A percentile compares a stretch with the other conserved stretches of the same genome.
Conservation (phyloP, 306 rosid species). For the Vicia villosa region DNA sequence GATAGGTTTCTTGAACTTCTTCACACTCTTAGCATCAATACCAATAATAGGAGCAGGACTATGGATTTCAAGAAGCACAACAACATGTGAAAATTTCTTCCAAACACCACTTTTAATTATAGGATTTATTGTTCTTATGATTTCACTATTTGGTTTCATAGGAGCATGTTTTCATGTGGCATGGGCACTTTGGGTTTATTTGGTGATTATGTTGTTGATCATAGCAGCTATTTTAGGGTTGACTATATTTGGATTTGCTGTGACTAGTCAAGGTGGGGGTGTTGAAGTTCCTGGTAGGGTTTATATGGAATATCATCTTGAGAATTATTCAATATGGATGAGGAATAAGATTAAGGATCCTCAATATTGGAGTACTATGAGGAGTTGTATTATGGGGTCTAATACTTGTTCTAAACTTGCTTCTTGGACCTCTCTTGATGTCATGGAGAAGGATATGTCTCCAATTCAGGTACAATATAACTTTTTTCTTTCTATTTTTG, state of each 20-base stretch:
- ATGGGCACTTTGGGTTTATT: slow-evolving; percentile 82
- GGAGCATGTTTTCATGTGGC: slow-evolving; percentile 92
- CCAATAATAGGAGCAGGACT: slow-evolving; percentile 88
- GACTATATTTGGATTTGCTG: slow-evolving; percentile 76
- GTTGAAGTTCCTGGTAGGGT: slow-evolving; percentile 68
- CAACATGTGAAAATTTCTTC: slow-evolving; percentile 69
- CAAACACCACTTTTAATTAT: slow-evolving; percentile 77
- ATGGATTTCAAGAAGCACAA: slow-evolving; percentile 85
- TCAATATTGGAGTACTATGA: slow-evolving; percentile 65
- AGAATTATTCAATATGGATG: slow-evolving; percentile 76
- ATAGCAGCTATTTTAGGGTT: slow-evolving; percentile 58
- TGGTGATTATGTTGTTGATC: slow-evolving; percentile 70
- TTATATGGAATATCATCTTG: slow-evolving; percentile 61
- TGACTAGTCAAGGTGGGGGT: slow-evolving; percentile 69
- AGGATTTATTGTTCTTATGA: slow-evolving; percentile 72
- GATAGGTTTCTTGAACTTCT: slow-evolving; percentile 78
- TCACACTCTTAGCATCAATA: slow-evolving; percentile 80
- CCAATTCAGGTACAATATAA: slow-evolving; percentile 65
- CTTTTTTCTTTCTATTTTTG: background rate
- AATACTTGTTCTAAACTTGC: slow-evolving; percentile 66
- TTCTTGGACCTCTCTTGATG: slow-evolving; percentile 68
- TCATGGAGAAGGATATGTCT: slow-evolving; percentile 61
- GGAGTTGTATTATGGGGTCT: slow-evolving; percentile 76
- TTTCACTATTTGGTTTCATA: slow-evolving; percentile 80
- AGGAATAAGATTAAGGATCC: slow-evolving; percentile 58